Evolutionary conservation across 768 basidiomycete species (phyloP).

Genomic region (Megacollybia marginata): DNA sequence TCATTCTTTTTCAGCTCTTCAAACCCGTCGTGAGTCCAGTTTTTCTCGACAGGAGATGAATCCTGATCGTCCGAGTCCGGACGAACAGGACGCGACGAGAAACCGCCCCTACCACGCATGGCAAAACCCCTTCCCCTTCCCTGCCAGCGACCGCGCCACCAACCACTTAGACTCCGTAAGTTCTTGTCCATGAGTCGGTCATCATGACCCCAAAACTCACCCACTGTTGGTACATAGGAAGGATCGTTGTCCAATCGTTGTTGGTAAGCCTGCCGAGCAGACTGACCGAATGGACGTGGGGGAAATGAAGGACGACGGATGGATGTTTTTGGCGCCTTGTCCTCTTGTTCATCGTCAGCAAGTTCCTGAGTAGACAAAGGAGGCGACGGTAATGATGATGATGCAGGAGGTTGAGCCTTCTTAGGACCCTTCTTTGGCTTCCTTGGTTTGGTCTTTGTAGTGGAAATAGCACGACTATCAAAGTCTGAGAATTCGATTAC

Average conservation of each 20-base stretch:
- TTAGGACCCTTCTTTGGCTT: conserved; percentile 35
- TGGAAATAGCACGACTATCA: conserved; percentile 28
- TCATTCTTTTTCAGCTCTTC: conserved; percentile 80
- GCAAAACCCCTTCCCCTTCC: conserved; percentile 60
- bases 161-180: conserved; percentile 72
- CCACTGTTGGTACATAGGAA: conserved; percentile 83
- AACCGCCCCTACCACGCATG: conserved; percentile 37
- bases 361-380: conserved; percentile 19
- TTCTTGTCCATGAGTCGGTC: conserved; percentile 83
- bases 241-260: conserved; percentile 78
- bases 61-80: conserved; percentile 13
- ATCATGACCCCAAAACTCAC: conserved; percentile 93
- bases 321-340: conserved; percentile 33
- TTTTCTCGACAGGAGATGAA: conserved; percentile 32
- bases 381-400: conserved; percentile 20
- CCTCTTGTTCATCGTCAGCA: conserved; percentile 20
- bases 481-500: conserved; percentile 77
- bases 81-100: conserved; percentile 16
- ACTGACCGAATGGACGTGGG: conserved; percentile 40
- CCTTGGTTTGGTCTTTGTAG: conserved; percentile 24
- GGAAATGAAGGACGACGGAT: conserved; percentile 15
- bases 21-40: conserved; percentile 84
- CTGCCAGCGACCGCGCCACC: conserved; percentile 82
- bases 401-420: conserved; percentile 25
- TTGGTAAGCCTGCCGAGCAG: conserved; percentile 81